A percentile compares a stretch with the other conserved stretches of the same genome.
Conservation (phyloP, 2,329 filamentous ascomycete genomes). For the Colletotrichum sp. region DNA sequence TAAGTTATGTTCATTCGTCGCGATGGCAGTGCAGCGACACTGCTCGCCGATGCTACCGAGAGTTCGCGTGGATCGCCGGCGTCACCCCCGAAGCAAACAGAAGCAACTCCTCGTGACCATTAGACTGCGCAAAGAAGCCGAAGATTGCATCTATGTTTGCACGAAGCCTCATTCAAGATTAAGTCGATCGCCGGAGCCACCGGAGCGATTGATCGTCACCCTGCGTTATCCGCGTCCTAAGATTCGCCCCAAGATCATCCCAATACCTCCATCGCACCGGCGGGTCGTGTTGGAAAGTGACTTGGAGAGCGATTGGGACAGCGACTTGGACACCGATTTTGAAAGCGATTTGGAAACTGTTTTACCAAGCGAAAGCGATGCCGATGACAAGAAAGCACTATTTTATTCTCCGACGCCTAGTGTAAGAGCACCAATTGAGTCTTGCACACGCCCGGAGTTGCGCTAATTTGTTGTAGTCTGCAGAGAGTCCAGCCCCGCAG, state of each 20-base stretch:
- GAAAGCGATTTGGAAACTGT: neutral
- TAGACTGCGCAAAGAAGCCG: neutral
- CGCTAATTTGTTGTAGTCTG: neutral
- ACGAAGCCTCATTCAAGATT: neutral
- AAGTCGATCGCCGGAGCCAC: neutral
- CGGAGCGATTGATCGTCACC: neutral
- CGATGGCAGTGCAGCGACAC: neutral
- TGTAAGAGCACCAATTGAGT: neutral
- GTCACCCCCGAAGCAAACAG: neutral
- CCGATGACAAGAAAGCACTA: neutral
- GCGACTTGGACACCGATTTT: neutral
- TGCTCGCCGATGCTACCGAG: neutral
- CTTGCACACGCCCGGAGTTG: neutral
- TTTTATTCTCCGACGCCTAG: neutral
- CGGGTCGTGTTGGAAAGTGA: neutral
- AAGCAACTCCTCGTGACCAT: neutral
- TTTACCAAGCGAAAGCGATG: neutral
- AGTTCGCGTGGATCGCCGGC: neutral
- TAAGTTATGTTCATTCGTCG: neutral
- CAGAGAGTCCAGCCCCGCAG: neutral
- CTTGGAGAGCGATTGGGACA: neutral
- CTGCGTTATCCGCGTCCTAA: neutral
- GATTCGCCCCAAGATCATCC: neutral
- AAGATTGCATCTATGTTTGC: neutral
- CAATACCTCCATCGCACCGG: neutral